Conservation (phyloP, 495 filamentous ascomycete species). For the Trichoderma orchidacearum region DNA sequence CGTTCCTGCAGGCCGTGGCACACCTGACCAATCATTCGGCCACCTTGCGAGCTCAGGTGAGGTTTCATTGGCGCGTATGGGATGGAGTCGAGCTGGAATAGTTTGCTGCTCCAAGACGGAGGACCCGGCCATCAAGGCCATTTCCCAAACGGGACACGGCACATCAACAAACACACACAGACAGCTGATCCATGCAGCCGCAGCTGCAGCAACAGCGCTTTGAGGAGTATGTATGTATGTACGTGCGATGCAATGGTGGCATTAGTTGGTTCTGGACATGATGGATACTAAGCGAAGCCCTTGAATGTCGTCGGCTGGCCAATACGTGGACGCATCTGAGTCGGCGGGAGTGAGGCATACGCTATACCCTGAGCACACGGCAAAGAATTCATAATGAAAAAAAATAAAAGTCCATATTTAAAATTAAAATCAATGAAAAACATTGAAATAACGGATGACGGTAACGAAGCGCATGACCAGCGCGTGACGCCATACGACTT, state of each 20-base stretch:
- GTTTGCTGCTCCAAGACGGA: not conserved
- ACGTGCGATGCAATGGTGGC: not conserved
- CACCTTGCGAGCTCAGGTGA: not conserved
- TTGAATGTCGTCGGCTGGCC: not conserved
- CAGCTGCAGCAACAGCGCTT: not conserved
- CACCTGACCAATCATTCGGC: not conserved
- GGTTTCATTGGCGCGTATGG: not conserved
- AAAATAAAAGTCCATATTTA: too few relatives aligned
- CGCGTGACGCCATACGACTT: too few relatives aligned
- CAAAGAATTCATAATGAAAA: too few relatives aligned
- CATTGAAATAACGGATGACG: not conserved
- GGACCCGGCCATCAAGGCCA: not conserved
- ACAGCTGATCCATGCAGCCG: not conserved
- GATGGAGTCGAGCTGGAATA: not conserved
- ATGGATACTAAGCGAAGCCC: not conserved
- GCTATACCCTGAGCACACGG: too few relatives aligned
- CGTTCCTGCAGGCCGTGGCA: not conserved
- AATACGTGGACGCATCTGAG: not conserved
- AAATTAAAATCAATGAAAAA: not conserved
- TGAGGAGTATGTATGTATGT: not conserved
- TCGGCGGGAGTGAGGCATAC: not conserved
- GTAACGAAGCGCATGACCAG: not conserved
- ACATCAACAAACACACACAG: not conserved
- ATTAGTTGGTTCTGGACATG: not conserved
- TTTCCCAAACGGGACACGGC: not conserved